phyloP scores from a whole-genome alignment of 139 green algal species.

The Nannochloris sp. region DNA sequence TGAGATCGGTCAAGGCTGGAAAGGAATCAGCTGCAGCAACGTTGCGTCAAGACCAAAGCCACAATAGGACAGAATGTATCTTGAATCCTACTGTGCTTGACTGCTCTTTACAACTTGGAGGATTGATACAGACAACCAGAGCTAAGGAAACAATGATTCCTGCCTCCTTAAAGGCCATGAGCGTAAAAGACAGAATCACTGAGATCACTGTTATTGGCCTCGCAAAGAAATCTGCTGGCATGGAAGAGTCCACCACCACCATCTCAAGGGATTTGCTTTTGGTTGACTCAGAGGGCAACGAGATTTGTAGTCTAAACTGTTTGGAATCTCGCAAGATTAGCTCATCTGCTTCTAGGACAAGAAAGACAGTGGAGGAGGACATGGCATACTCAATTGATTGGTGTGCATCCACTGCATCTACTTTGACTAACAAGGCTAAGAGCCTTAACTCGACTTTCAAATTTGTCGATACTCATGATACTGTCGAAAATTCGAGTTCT shows the following conservation, averaged over 20 bases:
- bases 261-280: too few relatives aligned
- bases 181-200: not conserved
- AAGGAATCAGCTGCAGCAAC: not conserved
- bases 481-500: too few relatives aligned
- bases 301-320: too few relatives aligned
- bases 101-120: constrained; percentile 14
- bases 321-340: too few relatives aligned
- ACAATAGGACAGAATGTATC: constrained; percentile 1
- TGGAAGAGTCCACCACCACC: too few relatives aligned
- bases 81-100: constrained; percentile 11
- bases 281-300: too few relatives aligned
- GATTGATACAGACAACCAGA: not conserved
- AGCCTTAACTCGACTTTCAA: too few relatives aligned
- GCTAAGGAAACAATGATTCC: constrained; percentile 8
- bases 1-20: constrained; percentile 27
- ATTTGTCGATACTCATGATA: too few relatives aligned
- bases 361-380: too few relatives aligned
- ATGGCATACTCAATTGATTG: not conserved
- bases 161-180: constrained; percentile 9
- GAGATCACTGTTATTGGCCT: not conserved
- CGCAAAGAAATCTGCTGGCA: not conserved
- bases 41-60: not conserved
- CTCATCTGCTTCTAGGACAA: too few relatives aligned
- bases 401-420: not conserved
- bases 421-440: too few relatives aligned